Conservation (phyloP, 2,329 filamentous ascomycete genomes). For the Claviceps capensis region DNA sequence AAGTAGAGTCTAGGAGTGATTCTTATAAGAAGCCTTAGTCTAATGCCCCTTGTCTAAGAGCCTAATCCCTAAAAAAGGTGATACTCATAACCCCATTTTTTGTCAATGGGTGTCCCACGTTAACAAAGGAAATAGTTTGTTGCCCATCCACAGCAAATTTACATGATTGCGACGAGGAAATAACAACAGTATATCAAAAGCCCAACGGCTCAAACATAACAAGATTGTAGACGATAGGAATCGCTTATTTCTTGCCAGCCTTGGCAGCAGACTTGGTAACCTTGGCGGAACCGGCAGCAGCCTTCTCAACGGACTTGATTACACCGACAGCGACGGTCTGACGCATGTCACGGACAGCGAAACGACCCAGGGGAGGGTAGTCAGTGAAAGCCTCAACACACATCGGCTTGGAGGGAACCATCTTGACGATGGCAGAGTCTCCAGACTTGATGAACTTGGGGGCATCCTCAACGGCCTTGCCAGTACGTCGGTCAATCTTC, state of each 20-base stretch:
- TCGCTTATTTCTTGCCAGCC: constrained; percentile 58
- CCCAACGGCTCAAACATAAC: constrained; percentile 14
- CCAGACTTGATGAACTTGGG: constrained; percentile 99
- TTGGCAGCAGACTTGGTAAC: constrained; percentile 61
- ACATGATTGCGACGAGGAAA: constrained; percentile 33
- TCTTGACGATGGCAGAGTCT: constrained; percentile 99
- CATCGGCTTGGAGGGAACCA: constrained; percentile 99
- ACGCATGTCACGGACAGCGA: constrained; percentile 98
- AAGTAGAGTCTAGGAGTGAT: no score
- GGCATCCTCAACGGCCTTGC: constrained; percentile 80
- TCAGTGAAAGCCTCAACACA: constrained; percentile 99
- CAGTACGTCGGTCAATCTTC: constrained; percentile 99
- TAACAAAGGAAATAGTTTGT: constrained; percentile 19
- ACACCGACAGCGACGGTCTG: constrained; percentile 87
- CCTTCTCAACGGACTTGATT: constrained; percentile 76
- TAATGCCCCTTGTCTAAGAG: no score
- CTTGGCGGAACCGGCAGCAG: constrained; percentile 43
- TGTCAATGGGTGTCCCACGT: constrained; percentile 16
- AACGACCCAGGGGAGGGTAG: constrained; percentile 98
- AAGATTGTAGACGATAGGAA: constrained; percentile 10
- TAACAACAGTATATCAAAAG: constrained; percentile 20
- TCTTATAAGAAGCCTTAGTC: no score
- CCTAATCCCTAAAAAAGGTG: no score
- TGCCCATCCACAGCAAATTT: constrained; percentile 30
- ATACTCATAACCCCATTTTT: no score